A percentile compares a stretch with the other conserved stretches of the same genome.
These are phyloP conservation scores for Rusavskia elegans DNA, from an alignment of 495 filamentous ascomycete species.

Conservation along the genomic window DNA sequence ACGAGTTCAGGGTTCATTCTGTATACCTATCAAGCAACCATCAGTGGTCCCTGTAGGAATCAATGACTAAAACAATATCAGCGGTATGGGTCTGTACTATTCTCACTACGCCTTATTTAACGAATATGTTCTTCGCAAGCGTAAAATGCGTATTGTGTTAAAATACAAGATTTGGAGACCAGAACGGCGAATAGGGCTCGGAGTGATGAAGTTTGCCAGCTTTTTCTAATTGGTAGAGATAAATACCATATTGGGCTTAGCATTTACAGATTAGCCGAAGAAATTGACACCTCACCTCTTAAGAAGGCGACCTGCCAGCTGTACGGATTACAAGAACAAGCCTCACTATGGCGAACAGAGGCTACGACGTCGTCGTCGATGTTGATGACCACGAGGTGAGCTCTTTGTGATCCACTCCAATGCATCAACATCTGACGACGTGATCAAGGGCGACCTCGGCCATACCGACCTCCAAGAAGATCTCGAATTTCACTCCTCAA, in stretches of 20 bases:
- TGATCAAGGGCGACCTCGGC: slow-evolving; percentile 74
- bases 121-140: too few relatives aligned
- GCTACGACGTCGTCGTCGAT: slow-evolving; percentile 96
- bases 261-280: background rate
- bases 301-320: background rate
- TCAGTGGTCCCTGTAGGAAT: too few relatives aligned
- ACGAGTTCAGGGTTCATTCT: too few relatives aligned
- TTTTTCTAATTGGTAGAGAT: background rate
- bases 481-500: slow-evolving; percentile 94
- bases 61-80: too few relatives aligned
- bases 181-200: too few relatives aligned
- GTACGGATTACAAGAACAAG: slow-evolving; percentile 1
- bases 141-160: too few relatives aligned
- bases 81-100: too few relatives aligned
- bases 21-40: too few relatives aligned
- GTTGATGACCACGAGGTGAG: slow-evolving; percentile 43
- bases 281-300: background rate
- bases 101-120: too few relatives aligned
- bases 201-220: too few relatives aligned
- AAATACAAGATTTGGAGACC: too few relatives aligned
- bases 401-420: background rate
- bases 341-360: slow-evolving; percentile 56
- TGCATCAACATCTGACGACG: background rate
- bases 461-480: slow-evolving; percentile 97
- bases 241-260: slow-evolving; percentile 5